Conservation (phyloP, 768 basidiomycete species). For the Suillus americanus region DNA sequence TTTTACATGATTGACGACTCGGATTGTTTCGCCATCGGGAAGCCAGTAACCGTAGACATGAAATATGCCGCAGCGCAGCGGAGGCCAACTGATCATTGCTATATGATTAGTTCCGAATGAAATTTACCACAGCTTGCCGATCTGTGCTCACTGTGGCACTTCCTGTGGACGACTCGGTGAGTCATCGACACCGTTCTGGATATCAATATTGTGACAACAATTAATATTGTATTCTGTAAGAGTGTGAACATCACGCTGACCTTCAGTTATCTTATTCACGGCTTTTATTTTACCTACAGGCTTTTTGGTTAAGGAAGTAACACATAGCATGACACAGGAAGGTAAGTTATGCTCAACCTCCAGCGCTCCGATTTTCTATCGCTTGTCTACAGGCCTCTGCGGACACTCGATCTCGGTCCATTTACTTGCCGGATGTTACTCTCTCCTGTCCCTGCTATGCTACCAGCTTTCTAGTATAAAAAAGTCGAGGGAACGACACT, state of each 20-base stretch:
- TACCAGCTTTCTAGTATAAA: background rate
- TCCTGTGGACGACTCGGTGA: background rate
- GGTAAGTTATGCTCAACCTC: background rate
- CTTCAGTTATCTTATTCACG: no score
- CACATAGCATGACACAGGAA: background rate
- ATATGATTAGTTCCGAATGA: background rate
- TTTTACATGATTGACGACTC: background rate
- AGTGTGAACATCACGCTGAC: background rate
- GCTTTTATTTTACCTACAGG: background rate
- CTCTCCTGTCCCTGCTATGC: background rate
- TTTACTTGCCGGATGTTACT: no score
- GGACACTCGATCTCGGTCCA: background rate
- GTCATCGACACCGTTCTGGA: background rate
- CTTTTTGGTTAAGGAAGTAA: background rate
- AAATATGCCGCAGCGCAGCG: no score
- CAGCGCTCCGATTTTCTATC: background rate
- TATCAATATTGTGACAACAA: background rate
- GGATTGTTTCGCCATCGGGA: background rate
- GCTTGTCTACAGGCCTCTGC: no score
- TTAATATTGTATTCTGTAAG: background rate
- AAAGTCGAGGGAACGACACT: background rate
- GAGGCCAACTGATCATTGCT: background rate
- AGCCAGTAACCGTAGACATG: background rate
- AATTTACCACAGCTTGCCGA: background rate
- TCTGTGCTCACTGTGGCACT: background rate